Percentiles rank a stretch among this genome's conserved stretches.
These are phyloP conservation scores for Daedaleopsis sinensis DNA, from an alignment of 768 basidiomycete genomes.

Conservation along the genomic window DNA sequence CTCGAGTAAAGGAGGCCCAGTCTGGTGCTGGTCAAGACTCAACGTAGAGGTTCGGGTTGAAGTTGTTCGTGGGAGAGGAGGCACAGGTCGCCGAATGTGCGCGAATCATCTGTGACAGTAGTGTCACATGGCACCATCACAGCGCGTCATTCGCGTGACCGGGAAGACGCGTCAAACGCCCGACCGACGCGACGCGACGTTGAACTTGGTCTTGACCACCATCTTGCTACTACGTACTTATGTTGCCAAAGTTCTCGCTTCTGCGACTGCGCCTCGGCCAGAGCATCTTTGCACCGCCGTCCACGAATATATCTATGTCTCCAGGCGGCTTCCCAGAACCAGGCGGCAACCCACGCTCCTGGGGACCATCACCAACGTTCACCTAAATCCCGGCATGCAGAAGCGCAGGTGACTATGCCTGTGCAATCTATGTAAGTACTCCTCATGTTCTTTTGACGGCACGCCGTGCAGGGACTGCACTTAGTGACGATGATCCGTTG, in stretches of 20 bases:
- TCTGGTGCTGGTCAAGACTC: no score
- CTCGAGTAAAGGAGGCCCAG: neutral
- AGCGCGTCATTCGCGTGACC: conserved; percentile 1
- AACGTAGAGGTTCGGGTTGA: conserved; percentile 10
- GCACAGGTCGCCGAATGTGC: neutral
- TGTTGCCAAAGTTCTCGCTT: neutral
- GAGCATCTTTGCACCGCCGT: neutral
- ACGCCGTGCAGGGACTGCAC: no score
- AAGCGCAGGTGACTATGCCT: conserved; percentile 6
- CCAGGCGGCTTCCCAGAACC: conserved; percentile 2
- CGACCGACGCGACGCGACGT: neutral
- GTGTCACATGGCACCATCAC: neutral
- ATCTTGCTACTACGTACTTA: neutral
- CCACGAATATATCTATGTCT: neutral
- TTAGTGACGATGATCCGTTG: no score
- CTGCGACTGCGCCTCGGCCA: no score
- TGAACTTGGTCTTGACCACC: neutral
- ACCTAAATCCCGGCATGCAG: conserved; percentile 1
- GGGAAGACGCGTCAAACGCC: no score
- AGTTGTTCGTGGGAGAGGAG: conserved; percentile 13
- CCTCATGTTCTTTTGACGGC: no score
- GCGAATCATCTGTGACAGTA: neutral
- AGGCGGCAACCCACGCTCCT: conserved; percentile 5
- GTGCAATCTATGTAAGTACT: neutral
- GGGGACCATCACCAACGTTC: neutral